phyloP scores from a whole-genome alignment of 2,329 filamentous ascomycete genomes.

The Anisogramma anomala region DNA sequence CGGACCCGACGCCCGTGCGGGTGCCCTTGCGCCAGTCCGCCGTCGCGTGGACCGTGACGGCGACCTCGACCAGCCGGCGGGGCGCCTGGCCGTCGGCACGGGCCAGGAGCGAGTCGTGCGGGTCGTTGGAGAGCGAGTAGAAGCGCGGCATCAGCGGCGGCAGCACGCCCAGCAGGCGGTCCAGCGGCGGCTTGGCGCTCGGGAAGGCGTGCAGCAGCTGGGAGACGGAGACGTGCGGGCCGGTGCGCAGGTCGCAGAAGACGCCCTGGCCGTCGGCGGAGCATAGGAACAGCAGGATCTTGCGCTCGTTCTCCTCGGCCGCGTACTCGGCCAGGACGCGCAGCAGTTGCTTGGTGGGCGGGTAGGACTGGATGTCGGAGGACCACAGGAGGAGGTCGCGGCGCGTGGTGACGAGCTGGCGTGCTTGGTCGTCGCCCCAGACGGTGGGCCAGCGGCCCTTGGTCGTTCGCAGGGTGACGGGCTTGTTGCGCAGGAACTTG shows the following conservation, averaged over 20 bases:
- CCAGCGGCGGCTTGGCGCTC: slow-evolving; percentile 77
- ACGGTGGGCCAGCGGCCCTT: slow-evolving; percentile 91
- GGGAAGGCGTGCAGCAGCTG: slow-evolving; percentile 89
- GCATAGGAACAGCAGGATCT: slow-evolving; percentile 75
- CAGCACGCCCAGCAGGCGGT: slow-evolving; percentile 66
- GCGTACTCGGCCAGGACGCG: slow-evolving; percentile 80
- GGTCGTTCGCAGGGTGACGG: slow-evolving; percentile 65
- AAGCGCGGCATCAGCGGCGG: slow-evolving; percentile 93
- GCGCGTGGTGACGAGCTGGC: slow-evolving; percentile 80
- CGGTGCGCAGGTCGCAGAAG: slow-evolving; percentile 91
- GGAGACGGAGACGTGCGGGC: slow-evolving; percentile 70
- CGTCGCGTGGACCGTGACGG: slow-evolving; percentile 88
- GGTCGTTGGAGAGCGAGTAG: slow-evolving; percentile 95
- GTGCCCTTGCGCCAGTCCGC: slow-evolving; percentile 61
- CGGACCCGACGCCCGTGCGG: slow-evolving; percentile 80
- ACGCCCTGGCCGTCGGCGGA: slow-evolving; percentile 81
- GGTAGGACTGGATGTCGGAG: slow-evolving; percentile 82
- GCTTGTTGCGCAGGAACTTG: slow-evolving; percentile 71
- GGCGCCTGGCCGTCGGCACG: slow-evolving; percentile 59
- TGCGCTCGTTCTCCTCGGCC: slow-evolving; percentile 68
- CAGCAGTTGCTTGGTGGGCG: slow-evolving; percentile 78
- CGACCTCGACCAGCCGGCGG: slow-evolving; percentile 82
- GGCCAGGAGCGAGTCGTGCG: slow-evolving; percentile 60
- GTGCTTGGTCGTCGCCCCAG: slow-evolving; percentile 81
- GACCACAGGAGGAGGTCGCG: slow-evolving; percentile 94